Percentiles rank a stretch among this genome's conserved stretches.
Evolutionary conservation across 2,329 filamentous ascomycete species (phyloP).

Genomic region (Coniochaeta ligniaria): DNA sequence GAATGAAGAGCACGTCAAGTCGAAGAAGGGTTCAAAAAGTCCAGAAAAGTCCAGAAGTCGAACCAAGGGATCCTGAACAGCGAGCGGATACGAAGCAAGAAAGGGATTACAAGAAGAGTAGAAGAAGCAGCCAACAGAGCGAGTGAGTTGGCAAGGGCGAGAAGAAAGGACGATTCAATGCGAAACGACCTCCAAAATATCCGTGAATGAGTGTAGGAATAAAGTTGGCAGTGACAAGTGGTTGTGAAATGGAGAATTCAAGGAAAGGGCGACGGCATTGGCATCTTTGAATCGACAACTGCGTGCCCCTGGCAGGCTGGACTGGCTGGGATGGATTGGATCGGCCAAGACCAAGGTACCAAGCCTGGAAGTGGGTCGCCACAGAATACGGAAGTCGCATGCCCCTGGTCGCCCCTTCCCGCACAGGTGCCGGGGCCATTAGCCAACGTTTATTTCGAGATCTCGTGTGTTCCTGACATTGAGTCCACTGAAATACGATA

Average conservation of each 20-base stretch:
- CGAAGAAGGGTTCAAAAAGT: too few relatives aligned
- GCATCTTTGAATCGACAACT: neutral
- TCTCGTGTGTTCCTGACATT: neutral
- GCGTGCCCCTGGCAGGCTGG: neutral
- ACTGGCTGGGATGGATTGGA: neutral
- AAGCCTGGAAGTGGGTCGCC: neutral
- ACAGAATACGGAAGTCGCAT: neutral
- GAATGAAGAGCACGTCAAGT: neutral
- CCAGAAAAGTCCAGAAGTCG: neutral
- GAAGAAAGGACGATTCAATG: constrained; percentile 3
- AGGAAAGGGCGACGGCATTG: constrained; percentile 1
- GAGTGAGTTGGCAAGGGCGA: constrained; percentile 8
- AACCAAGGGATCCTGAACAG: neutral
- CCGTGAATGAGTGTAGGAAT: constrained; percentile 1
- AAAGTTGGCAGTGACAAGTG: neutral
- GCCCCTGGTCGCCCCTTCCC: too few relatives aligned
- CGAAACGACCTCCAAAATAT: neutral
- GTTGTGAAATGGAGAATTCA: neutral
- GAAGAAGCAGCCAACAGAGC: constrained; percentile 6
- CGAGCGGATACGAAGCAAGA: constrained; percentile 4
- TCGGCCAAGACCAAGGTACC: neutral
- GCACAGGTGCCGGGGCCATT: too few relatives aligned
- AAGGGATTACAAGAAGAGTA: constrained; percentile 4
- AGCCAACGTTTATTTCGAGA: neutral
- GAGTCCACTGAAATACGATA: neutral